Evolutionary conservation across 768 basidiomycete species (phyloP).

Genomic region (Paxillus ammoniavirescens): DNA sequence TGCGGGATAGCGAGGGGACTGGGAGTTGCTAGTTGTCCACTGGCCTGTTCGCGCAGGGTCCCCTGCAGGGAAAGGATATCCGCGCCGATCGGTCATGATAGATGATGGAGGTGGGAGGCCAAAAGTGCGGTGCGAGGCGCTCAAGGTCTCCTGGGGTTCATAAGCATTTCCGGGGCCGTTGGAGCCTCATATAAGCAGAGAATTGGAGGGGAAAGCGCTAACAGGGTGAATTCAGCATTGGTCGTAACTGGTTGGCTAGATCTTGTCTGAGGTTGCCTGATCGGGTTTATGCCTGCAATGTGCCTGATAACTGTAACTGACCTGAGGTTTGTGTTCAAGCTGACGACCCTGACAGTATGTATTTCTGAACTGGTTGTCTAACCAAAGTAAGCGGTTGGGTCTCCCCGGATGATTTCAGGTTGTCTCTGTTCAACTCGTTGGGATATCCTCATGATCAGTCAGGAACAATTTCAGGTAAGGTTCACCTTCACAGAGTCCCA

Average conservation of each 20-base stretch:
- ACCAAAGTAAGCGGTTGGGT: conserved; percentile 31
- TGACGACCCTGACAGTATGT: conserved; percentile 26
- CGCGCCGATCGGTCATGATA: conserved; percentile 31
- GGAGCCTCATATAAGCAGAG: conserved; percentile 23
- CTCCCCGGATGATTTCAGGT: conserved; percentile 19
- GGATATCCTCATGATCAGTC: conserved; percentile 18
- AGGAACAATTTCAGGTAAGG: conserved; percentile 17
- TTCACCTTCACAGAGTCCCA: conserved; percentile 10
- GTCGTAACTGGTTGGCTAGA: conserved; percentile 30
- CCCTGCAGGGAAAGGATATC: conserved; percentile 22
- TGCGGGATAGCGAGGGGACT: conserved; percentile 23
- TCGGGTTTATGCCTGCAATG: conserved; percentile 21
- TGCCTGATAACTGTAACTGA: conserved; percentile 29
- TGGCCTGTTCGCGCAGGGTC: conserved; percentile 21
- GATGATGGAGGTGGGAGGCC: background rate
- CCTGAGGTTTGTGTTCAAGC: conserved; percentile 27
- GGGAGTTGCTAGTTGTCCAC: conserved; percentile 19
- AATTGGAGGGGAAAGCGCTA: conserved; percentile 26
- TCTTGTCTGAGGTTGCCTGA: conserved; percentile 27
- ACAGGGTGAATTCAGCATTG: conserved; percentile 21
- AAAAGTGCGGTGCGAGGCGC: conserved; percentile 6
- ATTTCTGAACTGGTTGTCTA: conserved; percentile 20
- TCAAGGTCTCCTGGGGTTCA: conserved; percentile 25
- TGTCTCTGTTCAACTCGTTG: conserved; percentile 8
- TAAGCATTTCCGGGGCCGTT: conserved; percentile 35